Percentiles rank a stretch among this genome's conserved stretches.
Conservation (phyloP, 129 eudicot genomes). For the Kitagawia praeruptora region DNA sequence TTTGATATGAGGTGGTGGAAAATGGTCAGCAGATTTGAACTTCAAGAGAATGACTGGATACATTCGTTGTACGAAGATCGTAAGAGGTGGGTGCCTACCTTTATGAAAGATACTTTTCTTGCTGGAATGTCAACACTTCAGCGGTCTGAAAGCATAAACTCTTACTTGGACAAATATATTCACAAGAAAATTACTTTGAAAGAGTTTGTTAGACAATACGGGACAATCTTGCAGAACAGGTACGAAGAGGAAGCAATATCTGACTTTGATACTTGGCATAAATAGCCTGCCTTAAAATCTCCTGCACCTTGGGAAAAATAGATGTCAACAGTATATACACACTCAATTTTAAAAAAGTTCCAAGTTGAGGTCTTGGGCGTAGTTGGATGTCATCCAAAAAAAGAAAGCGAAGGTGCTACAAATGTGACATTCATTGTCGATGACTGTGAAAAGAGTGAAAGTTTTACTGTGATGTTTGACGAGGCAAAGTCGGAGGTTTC, state of each 20-base stretch:
- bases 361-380: slow-evolving; percentile 64
- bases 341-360: slow-evolving; percentile 47
- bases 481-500: slow-evolving; percentile 40
- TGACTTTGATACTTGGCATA: slow-evolving; percentile 61
- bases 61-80: slow-evolving; percentile 43
- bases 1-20: slow-evolving; percentile 71
- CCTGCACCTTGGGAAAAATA: slow-evolving; percentile 79
- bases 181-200: slow-evolving; percentile 44
- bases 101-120: slow-evolving; percentile 39
- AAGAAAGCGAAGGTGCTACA: slow-evolving; percentile 33
- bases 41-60: slow-evolving; percentile 47
- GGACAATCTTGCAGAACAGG: slow-evolving; percentile 40
- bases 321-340: slow-evolving; percentile 47
- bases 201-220: slow-evolving; percentile 57
- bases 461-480: slow-evolving; percentile 42
- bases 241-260: slow-evolving; percentile 61
- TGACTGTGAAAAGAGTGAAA: slow-evolving; percentile 50
- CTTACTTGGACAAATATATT: slow-evolving; percentile 50
- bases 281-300: slow-evolving; percentile 54
- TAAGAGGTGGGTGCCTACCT: slow-evolving; percentile 49
- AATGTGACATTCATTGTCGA: slow-evolving; percentile 31
- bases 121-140: slow-evolving; percentile 56
- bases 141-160: slow-evolving; percentile 51
- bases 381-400: slow-evolving; percentile 62
- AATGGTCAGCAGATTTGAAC: slow-evolving; percentile 50